Conservation (phyloP, 768 basidiomycete species). For the Harrya chromipes region DNA sequence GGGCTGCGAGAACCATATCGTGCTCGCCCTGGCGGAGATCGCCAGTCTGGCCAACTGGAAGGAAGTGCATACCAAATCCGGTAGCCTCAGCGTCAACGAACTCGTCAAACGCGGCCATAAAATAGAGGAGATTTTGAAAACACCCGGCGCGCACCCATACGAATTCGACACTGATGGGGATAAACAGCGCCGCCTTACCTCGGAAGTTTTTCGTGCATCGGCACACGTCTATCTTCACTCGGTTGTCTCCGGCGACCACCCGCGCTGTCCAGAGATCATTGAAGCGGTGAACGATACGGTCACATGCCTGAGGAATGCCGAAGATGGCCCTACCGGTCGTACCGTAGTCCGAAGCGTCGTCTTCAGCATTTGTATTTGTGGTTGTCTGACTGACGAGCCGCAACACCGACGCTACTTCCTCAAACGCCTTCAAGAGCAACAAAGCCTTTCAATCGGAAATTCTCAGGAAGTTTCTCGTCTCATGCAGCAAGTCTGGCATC, state of each 20-base stretch:
- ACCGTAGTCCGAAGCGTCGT: conserved; percentile 75
- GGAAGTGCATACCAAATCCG: conserved; percentile 33
- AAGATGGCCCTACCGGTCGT: conserved; percentile 38
- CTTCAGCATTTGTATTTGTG: conserved; percentile 72
- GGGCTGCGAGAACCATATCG: conserved; percentile 79
- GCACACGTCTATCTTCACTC: conserved; percentile 73
- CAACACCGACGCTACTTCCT: conserved; percentile 42
- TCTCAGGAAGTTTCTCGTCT: conserved; percentile 51
- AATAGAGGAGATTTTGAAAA: conserved; percentile 44
- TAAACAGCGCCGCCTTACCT: conserved; percentile 37
- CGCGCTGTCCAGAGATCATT: conserved; percentile 61
- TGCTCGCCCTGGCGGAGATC: conserved; percentile 77
- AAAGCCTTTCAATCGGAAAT: conserved; percentile 60
- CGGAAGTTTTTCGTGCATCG: conserved; percentile 70
- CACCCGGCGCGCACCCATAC: conserved; percentile 9
- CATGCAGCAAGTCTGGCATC: conserved; percentile 59
- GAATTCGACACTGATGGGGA: background rate
- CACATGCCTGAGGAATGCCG: conserved; percentile 39
- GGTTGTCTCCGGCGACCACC: conserved; percentile 72
- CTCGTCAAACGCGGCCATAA: conserved; percentile 52
- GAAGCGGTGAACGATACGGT: conserved; percentile 54
- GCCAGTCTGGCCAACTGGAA: conserved; percentile 69
- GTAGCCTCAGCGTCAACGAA: conserved; percentile 55
- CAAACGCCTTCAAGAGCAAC: conserved; percentile 48
- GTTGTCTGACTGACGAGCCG: conserved; percentile 58